Evolutionary conservation across 768 basidiomycete species (phyloP).

Genomic region (Termitomyces titanicus): DNA sequence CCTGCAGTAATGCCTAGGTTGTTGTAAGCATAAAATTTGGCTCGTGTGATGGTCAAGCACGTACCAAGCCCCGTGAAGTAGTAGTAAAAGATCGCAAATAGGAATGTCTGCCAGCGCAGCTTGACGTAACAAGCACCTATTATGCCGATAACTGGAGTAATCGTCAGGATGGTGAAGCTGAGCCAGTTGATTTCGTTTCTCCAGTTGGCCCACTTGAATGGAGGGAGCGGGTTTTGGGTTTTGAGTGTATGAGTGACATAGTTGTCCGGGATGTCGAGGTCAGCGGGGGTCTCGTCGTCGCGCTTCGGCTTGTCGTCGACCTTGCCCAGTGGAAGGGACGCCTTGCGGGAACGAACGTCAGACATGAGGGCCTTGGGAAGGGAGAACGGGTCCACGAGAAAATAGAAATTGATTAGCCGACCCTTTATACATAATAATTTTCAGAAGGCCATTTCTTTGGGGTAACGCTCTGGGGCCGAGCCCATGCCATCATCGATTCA

Average conservation of each 20-base stretch:
- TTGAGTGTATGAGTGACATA: slow-evolving; percentile 76
- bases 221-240: slow-evolving; percentile 64
- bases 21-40: not conserved
- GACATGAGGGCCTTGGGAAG: slow-evolving; percentile 19
- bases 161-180: slow-evolving; percentile 64
- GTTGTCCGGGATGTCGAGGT: slow-evolving; percentile 73
- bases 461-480: slow-evolving; percentile 8
- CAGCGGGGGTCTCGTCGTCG: slow-evolving; percentile 33
- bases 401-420: slow-evolving; percentile 8
- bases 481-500: slow-evolving; percentile 7
- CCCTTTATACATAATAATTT: slow-evolving; percentile 16
- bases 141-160: slow-evolving; percentile 72
- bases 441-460: slow-evolving; percentile 16
- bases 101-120: slow-evolving; percentile 69
- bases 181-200: slow-evolving; percentile 72
- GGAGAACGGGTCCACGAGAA: not conserved
- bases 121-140: slow-evolving; percentile 65
- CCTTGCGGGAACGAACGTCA: slow-evolving; percentile 24
- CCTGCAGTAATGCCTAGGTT: slow-evolving; percentile 78
- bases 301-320: slow-evolving; percentile 10
- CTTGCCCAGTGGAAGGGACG: slow-evolving; percentile 14
- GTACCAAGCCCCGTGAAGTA: slow-evolving; percentile 65
- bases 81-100: slow-evolving; percentile 42
- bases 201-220: slow-evolving; percentile 58
- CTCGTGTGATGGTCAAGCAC: slow-evolving; percentile 17